phyloP scores from a whole-genome alignment of 169 alveolate species.

The Babesia sp. region DNA sequence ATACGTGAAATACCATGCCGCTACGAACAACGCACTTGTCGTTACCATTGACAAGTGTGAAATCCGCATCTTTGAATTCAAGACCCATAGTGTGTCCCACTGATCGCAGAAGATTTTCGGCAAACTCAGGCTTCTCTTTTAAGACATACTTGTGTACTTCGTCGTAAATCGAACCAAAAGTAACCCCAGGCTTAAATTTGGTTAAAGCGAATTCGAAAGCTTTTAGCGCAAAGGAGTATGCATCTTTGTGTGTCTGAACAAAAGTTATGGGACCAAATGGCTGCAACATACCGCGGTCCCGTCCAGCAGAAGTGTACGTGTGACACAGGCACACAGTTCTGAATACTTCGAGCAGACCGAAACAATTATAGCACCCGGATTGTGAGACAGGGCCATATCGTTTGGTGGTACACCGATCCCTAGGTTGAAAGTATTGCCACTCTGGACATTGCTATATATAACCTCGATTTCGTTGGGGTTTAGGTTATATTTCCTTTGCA shows the following conservation, averaged over 20 bases:
- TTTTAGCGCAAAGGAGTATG: conserved; percentile 65
- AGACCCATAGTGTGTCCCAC: conserved; percentile 86
- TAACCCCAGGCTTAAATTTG: conserved; percentile 54
- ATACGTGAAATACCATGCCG: conserved; percentile 82
- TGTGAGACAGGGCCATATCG: conserved; percentile 70
- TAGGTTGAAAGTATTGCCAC: conserved; percentile 73
- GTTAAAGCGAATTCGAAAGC: conserved; percentile 68
- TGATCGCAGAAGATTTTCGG: conserved; percentile 74
- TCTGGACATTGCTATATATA: conserved; percentile 76
- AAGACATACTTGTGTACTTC: conserved; percentile 60
- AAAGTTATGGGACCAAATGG: neutral
- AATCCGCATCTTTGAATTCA: conserved; percentile 78
- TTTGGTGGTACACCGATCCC: conserved; percentile 70
- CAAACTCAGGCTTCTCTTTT: conserved; percentile 60
- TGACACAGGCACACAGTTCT: conserved; percentile 74
- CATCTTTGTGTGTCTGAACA: conserved; percentile 68
- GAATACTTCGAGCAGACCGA: conserved; percentile 75
- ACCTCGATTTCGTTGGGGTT: conserved; percentile 73
- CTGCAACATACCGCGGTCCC: conserved; percentile 59
- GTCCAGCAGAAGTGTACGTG: conserved; percentile 75
- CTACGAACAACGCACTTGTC: conserved; percentile 63
- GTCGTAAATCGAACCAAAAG: conserved; percentile 69
- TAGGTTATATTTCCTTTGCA: conserved; percentile 69
- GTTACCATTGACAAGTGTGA: conserved; percentile 35
- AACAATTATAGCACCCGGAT: conserved; percentile 74